These are phyloP conservation scores for Glomus cerebriforme DNA, from an alignment of 192 early-diverging fungal species.

Conservation along the genomic window DNA sequence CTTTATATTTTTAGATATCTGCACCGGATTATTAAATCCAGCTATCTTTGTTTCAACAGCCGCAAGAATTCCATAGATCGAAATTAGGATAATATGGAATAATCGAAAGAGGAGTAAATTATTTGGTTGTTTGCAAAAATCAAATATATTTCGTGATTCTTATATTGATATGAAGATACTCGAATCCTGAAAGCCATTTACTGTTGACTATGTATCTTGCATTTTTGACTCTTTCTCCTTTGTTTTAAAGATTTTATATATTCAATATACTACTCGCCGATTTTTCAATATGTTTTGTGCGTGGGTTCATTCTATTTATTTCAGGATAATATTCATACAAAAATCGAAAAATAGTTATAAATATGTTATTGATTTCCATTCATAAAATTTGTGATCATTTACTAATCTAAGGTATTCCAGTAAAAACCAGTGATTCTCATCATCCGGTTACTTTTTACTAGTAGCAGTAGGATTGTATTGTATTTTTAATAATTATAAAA, in stretches of 20 bases:
- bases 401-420: background rate
- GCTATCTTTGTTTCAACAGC: background rate
- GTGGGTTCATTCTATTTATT: background rate
- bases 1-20: background rate
- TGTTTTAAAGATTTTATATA: background rate
- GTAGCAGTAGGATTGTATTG: background rate
- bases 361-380: background rate
- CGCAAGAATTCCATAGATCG: background rate
- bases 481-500: too few relatives aligned
- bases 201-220: background rate
- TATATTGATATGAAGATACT: background rate
- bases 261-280: background rate
- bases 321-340: background rate
- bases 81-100: too few relatives aligned
- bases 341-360: background rate
- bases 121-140: background rate
- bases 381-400: background rate
- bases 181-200: background rate
- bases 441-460: background rate
- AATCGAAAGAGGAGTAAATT: too few relatives aligned
- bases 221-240: background rate
- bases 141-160: background rate
- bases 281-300: background rate
- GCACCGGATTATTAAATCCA: background rate
- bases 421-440: background rate